These are phyloP conservation scores for Hamigera avellanea DNA, from an alignment of 495 filamentous ascomycete genomes.

Conservation along the genomic window DNA sequence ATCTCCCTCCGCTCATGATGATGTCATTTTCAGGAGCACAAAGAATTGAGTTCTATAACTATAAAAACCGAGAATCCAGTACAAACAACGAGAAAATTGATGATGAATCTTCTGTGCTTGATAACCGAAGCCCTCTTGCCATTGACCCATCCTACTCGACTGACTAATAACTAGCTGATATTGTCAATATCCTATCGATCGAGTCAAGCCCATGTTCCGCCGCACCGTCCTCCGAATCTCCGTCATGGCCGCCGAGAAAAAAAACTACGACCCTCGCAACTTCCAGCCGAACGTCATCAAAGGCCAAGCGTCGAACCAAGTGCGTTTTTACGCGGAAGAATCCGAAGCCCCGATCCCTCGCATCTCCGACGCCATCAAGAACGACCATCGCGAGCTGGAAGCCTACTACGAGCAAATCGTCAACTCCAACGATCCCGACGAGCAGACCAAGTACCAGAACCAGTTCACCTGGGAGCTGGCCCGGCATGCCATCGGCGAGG, in stretches of 20 bases:
- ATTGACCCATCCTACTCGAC: no score
- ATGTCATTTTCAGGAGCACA: no score
- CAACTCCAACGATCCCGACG: constrained; percentile 34
- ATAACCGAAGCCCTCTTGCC: no score
- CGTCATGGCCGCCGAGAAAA: not conserved
- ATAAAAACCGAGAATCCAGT: no score
- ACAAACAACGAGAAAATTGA: no score
- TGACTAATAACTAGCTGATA: no score
- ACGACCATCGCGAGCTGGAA: constrained; percentile 52
- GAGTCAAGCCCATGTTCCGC: no score
- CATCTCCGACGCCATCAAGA: constrained; percentile 16
- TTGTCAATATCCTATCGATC: no score
- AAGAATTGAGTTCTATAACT: no score
- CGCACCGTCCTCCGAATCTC: not conserved
- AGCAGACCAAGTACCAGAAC: constrained; percentile 45
- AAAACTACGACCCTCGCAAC: not conserved
- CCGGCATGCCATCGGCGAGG: constrained; percentile 45
- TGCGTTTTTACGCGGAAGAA: not conserved
- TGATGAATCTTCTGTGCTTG: no score
- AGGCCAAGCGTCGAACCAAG: not conserved
- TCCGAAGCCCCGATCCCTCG: not conserved
- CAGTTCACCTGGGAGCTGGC: constrained; percentile 53
- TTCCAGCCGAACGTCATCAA: constrained; percentile 1
- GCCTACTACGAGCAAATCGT: constrained; percentile 43
- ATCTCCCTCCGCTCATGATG: no score